Evolutionary conservation across 1,139 yeast genomes (phyloP), one percentile per base, ranked within the genome.

Genomic region (Blastobotrys arbuscula): DNA sequence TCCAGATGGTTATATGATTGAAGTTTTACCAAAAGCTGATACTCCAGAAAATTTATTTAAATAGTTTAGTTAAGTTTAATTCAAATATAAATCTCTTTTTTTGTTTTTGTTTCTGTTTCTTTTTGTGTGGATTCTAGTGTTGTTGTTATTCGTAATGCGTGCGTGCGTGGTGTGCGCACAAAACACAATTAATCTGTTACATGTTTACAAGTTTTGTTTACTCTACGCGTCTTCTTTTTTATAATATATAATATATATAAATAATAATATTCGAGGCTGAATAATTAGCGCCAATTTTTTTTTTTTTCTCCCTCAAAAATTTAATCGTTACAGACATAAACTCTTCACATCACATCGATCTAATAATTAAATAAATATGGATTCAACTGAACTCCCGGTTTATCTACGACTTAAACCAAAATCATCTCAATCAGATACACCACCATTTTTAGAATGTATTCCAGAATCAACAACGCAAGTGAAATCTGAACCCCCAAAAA

Each of bases 1-100:
- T 63, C 97, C 97, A n/a, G 98, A 92, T 69, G 88, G 88, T 62
- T 92, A 92, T 71, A 75, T 82, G 51, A 74, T 92, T 57, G 96
- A 89, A 69, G 76, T 89, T 49, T 72, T 85, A 47, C 78, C 82
- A 16, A 52, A 56, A 35, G 61, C 59, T 19, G 63, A 59, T 28
- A 47, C 62, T 41, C 64, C 64, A 15, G 56, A 55, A 28, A 56
- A 55, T 30, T 46, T 57, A 10, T 39, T 39, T 23, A 13, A 5
- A 5, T 23, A 19, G 12, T 15, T 21, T 13, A 3, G 26, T 24
- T n/a, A n/a, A n/a, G n/a, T n/a, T n/a, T n/a, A n/a, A n/a, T n/a
- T n/a, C n/a, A n/a, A n/a, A n/a, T n/a, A n/a, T n/a, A n/a, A n/a
- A n/a, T n/a, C n/a, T n/a, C n/a, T n/a, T n/a, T n/a, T n/a, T n/a